Evolutionary conservation across 352 stramenopile genomes (phyloP).

Genomic region (Globisporangium paroecandrum): DNA sequence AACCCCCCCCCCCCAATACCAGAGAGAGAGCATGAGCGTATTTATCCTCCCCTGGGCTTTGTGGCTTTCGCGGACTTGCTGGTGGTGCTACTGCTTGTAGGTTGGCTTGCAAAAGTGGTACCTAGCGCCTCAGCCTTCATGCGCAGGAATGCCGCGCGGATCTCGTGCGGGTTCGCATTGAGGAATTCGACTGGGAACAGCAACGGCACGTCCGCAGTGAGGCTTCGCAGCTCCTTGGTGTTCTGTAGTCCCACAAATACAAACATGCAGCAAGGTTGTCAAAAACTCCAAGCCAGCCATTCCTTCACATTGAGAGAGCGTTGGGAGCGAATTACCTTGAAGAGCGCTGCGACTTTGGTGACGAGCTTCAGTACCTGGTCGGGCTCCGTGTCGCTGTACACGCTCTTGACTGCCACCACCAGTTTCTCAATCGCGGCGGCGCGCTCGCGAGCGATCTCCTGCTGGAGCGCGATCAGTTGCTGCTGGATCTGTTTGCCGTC

Average conservation of each 20-base stretch:
- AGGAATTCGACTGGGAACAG: conserved; percentile 84
- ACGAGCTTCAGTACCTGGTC: conserved; percentile 58
- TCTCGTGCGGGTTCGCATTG: conserved; percentile 52
- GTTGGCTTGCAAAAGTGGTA: not conserved
- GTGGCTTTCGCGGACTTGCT: conserved; percentile 1
- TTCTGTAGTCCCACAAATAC: conserved; percentile 27
- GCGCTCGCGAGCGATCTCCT: conserved; percentile 61
- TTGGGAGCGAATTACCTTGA: conserved; percentile 43
- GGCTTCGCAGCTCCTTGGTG: conserved; percentile 83
- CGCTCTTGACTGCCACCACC: conserved; percentile 38
- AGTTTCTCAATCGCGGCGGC: conserved; percentile 68
- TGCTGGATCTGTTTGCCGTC: conserved; percentile 53
- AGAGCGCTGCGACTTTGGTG: conserved; percentile 50
- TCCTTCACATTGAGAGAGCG: not conserved
- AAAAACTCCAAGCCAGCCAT: not conserved
- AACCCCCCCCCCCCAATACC: too few species aligned
- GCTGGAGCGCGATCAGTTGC: conserved; percentile 58
- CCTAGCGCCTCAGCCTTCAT: conserved; percentile 52
- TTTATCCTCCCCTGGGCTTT: conserved; percentile 2
- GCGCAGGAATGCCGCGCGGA: conserved; percentile 56
- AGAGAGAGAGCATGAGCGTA: not conserved
- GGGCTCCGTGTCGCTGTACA: conserved; percentile 83
- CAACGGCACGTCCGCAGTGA: conserved; percentile 65
- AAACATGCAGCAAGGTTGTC: not conserved
- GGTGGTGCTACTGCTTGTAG: conserved; percentile 5